Evolutionary conservation across 208 protist species (phyloP).

Genomic region (Porcisia hertigi): DNA sequence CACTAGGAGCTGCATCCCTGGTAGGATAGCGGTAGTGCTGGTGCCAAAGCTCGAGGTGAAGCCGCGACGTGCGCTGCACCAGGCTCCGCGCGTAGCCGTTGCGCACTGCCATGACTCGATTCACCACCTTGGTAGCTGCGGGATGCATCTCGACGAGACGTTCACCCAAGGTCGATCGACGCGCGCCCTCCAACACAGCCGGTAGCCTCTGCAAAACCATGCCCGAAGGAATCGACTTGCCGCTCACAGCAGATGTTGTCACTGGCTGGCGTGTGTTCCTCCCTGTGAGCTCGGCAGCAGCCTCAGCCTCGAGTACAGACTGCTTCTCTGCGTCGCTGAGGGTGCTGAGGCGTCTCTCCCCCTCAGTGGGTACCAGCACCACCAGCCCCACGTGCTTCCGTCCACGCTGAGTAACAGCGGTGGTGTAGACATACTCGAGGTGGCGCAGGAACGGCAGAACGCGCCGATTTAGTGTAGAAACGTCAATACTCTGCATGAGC

Average conservation of each 20-base stretch:
- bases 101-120: constrained; percentile 56
- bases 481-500: constrained; percentile 48
- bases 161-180: constrained; percentile 23
- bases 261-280: neutral
- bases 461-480: constrained; percentile 40
- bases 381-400: constrained; percentile 67
- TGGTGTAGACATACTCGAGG: constrained; percentile 46
- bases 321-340: constrained; percentile 39
- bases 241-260: constrained; percentile 7
- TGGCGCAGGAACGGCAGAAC: constrained; percentile 62
- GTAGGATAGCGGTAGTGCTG: constrained; percentile 41
- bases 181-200: constrained; percentile 29
- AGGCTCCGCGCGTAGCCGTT: constrained; percentile 70
- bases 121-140: constrained; percentile 23
- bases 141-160: constrained; percentile 23
- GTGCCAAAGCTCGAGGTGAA: constrained; percentile 83
- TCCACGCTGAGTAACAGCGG: constrained; percentile 38
- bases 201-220: constrained; percentile 53
- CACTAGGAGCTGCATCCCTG: neutral
- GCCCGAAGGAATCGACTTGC: constrained; percentile 19
- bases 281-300: constrained; percentile 1
- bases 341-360: constrained; percentile 1
- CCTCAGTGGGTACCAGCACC: constrained; percentile 30
- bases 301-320: constrained; percentile 22
- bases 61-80: constrained; percentile 51